These are phyloP conservation scores for Periconia sp. DNA, from an alignment of 2,329 filamentous ascomycete genomes.

Conservation along the genomic window DNA sequence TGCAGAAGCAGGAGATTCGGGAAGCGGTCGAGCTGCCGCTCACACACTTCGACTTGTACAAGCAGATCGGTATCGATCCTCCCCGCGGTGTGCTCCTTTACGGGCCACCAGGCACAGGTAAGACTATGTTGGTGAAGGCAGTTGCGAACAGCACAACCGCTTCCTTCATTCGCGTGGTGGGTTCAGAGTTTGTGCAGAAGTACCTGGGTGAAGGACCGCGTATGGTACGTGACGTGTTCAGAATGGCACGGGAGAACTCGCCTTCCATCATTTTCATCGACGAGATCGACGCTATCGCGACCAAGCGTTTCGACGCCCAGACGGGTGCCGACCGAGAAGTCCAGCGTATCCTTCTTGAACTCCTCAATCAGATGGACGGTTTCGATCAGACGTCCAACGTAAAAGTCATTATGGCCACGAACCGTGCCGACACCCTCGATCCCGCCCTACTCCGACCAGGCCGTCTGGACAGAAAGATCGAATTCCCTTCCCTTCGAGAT, in stretches of 20 bases:
- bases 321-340: constrained; percentile 98
- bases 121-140: constrained; percentile 97
- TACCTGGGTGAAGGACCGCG: constrained; percentile 96
- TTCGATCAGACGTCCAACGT: constrained; percentile 99
- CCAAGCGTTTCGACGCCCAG: constrained; percentile 98
- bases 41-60: constrained; percentile 98
- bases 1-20: constrained; percentile 99
- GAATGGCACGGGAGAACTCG: constrained; percentile 98
- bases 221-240: constrained; percentile 99
- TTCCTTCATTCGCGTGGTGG: constrained; percentile 97
- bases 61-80: constrained; percentile 98
- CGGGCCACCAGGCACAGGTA: constrained; percentile 92
- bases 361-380: constrained; percentile 99
- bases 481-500: constrained; percentile 94
- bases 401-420: constrained; percentile 99
- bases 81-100: constrained; percentile 96
- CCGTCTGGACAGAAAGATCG: constrained; percentile 96
- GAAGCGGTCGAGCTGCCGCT: constrained; percentile 96
- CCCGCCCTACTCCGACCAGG: constrained; percentile 93
- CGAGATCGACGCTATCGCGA: constrained; percentile 98
- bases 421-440: constrained; percentile 95
- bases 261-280: constrained; percentile 99
- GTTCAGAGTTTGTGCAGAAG: constrained; percentile 98
- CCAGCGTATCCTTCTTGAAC: constrained; percentile 94
- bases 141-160: constrained; percentile 98